Evolutionary conservation across 768 basidiomycete species (phyloP), one percentile per base, ranked within the genome.

Genomic region (Kwoniella dendrophila): DNA sequence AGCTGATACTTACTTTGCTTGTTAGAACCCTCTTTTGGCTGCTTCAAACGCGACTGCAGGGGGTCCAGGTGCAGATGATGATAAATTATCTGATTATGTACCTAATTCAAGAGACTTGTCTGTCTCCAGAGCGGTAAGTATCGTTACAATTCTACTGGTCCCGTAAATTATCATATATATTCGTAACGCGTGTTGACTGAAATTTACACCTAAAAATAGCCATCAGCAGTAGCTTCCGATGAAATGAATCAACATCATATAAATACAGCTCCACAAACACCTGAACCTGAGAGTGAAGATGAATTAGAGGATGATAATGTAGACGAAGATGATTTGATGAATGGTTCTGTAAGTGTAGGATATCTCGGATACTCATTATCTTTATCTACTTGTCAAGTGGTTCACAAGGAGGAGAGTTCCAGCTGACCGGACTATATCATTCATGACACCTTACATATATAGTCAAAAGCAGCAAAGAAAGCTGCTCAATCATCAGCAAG

Each of bases 51-150:
- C 65, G 52, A 40, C 48, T 32, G 38, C 34, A 6, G 38, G 32
- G 41, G 60, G 59, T 4, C 49, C 51, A 43, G 68, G 49, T 5
- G 81, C 81, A 71, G 85, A 86, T 12, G 92, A 92, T 55, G 92
- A 94, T 78, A 87, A 91, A 51, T 83, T 96, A 63, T 90, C 89
- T 72, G 92, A 95, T 77, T 85, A 94, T 59, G 87, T 95, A 7
- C 92, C 92, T 1, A 72, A 72, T 22, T 89, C 88, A 77, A 90
- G 92, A 75, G 91, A 94, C 66, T 87, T 93, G 47, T 93, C 91
- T 3, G 65, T 73, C 10, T 73, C 70, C 57, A 86, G 92, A 72
- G 89, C 90, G 82, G 91, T 88, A 71, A 60, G 83, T 76, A 80
- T 82, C 49, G 27, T 32, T 32, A 24, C 18, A n/a, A n/a, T n/a